Evolutionary conservation across 352 stramenopile genomes (phyloP).

Genomic region (Pythium dissotocum): DNA sequence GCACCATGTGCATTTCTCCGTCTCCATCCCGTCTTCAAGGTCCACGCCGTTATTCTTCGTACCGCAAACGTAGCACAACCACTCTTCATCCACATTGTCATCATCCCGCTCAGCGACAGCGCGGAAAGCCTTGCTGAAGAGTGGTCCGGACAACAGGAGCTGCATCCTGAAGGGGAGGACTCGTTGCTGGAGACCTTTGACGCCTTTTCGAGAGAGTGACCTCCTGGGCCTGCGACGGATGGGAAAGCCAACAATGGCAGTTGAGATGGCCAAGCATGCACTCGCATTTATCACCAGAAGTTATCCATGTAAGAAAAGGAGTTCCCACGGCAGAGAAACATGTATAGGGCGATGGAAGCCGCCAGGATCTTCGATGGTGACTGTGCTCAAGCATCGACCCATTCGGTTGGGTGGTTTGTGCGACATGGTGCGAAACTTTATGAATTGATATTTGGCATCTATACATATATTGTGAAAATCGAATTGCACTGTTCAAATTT

Average conservation of each 20-base stretch:
- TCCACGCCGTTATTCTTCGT: constrained; percentile 10
- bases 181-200: constrained; percentile 2
- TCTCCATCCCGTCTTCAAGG: not conserved
- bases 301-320: too few species aligned
- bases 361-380: not conserved
- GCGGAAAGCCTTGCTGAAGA: not conserved
- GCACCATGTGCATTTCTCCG: constrained; percentile 13
- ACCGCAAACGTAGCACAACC: constrained; percentile 18
- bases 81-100: constrained; percentile 1
- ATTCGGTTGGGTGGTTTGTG: constrained; percentile 20
- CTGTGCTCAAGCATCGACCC: not conserved
- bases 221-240: not conserved
- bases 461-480: not conserved
- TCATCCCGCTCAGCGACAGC: not conserved
- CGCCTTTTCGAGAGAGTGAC: not conserved
- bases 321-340: not conserved
- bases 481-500: not conserved
- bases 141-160: constrained; percentile 7
- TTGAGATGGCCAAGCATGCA: not conserved
- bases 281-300: too few species aligned
- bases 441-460: not conserved
- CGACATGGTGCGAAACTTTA: constrained; percentile 28
- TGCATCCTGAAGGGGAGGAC: constrained; percentile 1
- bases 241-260: not conserved
- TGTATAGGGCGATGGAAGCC: not conserved